Percentiles rank a stretch among this genome's conserved stretches.
These are phyloP conservation scores for Euphorbia celastroides DNA, from an alignment of 441 rosid genomes.

Conservation along the genomic window DNA sequence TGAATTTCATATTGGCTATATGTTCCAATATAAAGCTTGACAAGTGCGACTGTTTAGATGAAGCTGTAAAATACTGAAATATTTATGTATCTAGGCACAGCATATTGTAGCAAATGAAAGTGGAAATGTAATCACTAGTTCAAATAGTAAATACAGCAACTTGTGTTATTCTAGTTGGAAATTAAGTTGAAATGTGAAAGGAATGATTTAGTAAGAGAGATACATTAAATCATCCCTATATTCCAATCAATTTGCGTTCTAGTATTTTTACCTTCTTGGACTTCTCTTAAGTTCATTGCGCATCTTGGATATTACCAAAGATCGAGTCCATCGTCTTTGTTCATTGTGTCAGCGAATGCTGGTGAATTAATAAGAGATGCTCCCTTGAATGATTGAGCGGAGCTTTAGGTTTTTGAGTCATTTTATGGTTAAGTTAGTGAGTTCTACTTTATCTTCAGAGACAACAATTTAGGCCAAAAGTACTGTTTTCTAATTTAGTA, in stretches of 20 bases:
- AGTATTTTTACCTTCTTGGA: too few relatives aligned
- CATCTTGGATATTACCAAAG: conserved; percentile 83
- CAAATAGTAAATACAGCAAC: too few relatives aligned
- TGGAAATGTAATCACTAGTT: neutral
- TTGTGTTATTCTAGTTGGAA: neutral
- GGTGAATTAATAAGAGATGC: conserved; percentile 74
- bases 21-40: too few relatives aligned
- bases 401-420: conserved; percentile 74
- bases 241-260: too few relatives aligned
- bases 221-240: neutral
- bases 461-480: too few relatives aligned
- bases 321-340: conserved; percentile 76
- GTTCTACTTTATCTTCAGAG: too few relatives aligned
- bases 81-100: too few relatives aligned
- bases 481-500: too few relatives aligned
- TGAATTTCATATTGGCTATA: too few relatives aligned
- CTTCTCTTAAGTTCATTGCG: too few relatives aligned
- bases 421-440: conserved; percentile 88
- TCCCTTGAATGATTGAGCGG: conserved; percentile 75
- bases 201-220: neutral
- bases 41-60: too few relatives aligned
- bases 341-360: conserved; percentile 84
- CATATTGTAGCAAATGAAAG: neutral
- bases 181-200: neutral
- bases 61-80: too few relatives aligned